Base-by-base conservation (phyloP, 192 early-diverging fungal genomes). In the Coemansia sp. region DNA sequence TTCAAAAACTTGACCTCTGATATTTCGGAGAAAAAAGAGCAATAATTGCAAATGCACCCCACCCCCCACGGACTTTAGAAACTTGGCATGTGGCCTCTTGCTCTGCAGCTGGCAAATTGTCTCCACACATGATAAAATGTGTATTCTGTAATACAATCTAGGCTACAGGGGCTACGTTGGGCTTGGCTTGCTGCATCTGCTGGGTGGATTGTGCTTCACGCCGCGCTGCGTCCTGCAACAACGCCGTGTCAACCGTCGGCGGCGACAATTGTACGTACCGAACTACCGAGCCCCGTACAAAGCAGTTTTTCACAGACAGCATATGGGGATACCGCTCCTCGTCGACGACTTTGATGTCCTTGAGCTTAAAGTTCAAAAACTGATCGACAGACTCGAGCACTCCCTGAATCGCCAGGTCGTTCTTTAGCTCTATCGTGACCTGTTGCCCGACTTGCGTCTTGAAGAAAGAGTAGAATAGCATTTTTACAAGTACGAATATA, bases 391-490 rank as follows among this genome's bases (percentile, higher is more conserved):
- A 98, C 29, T 96, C 93, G 31, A 99, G 85, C 29, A 89, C 91
- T 14, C 98, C 98, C 35, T 85, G 88, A 53, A 99, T 95, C 17
- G 91, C 87, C 63, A 99, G 75, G 83, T 99, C 98, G 72, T 99
- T 99, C 85, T 99, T 99, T 67, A 99, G 88, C 85, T 99, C 98
- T 9, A 99, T 92, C 8, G 94, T 96, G 19, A 99, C 96, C 62
- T 89, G 81, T 71, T 97, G 92, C 10, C 95, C 96, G 27, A 99
- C 93, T 24, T 98, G 88, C 1, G 97, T 99, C 81, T 99, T 99
- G 88, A 99, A 99, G 73, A 99, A 98, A 35, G 96, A 98, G 79
- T 98, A 99, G 70, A 99, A 99, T n/a, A 99, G 85, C 96, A 96
- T 77, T 35, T 36, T 21, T 40, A 39, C 59, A 35, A 51, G 17